These are phyloP conservation scores for Rhizopogon salebrosus DNA, from an alignment of 768 basidiomycete species.

Conservation along the genomic window DNA sequence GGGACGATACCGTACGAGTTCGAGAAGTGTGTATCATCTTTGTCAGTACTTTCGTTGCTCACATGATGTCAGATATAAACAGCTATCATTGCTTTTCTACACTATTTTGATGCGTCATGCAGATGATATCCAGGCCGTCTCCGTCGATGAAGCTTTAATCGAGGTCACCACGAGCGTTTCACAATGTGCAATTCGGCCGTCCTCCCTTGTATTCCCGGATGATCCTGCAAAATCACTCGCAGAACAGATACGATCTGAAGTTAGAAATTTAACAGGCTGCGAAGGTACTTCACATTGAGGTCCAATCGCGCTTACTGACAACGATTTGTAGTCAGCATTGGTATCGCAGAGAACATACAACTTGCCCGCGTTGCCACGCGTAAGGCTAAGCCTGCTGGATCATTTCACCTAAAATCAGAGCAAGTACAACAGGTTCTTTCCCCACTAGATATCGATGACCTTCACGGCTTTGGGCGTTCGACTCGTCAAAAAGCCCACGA, in stretches of 20 bases:
- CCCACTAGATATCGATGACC: slow-evolving; percentile 68
- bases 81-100: slow-evolving; percentile 84
- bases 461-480: slow-evolving; percentile 84
- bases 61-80: slow-evolving; percentile 61
- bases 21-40: slow-evolving; percentile 46
- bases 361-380: slow-evolving; percentile 90
- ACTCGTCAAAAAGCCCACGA: slow-evolving; percentile 74
- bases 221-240: slow-evolving; percentile 79
- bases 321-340: slow-evolving; percentile 71
- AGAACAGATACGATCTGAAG: slow-evolving; percentile 71
- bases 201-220: slow-evolving; percentile 16
- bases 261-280: slow-evolving; percentile 76
- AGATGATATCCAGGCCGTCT: slow-evolving; percentile 91
- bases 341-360: slow-evolving; percentile 87
- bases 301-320: background rate
- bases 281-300: slow-evolving; percentile 47
- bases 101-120: slow-evolving; percentile 86
- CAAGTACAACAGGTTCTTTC: slow-evolving; percentile 53
- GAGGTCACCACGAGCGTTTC: slow-evolving; percentile 70
- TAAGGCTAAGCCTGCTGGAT: slow-evolving; percentile 85
- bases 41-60: background rate
- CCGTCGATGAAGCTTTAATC: slow-evolving; percentile 92
- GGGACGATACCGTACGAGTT: slow-evolving; percentile 92
- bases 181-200: slow-evolving; percentile 23
- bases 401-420: slow-evolving; percentile 63